Conservation (phyloP, 2,329 filamentous ascomycete species). For the Emergomyces africanus region DNA sequence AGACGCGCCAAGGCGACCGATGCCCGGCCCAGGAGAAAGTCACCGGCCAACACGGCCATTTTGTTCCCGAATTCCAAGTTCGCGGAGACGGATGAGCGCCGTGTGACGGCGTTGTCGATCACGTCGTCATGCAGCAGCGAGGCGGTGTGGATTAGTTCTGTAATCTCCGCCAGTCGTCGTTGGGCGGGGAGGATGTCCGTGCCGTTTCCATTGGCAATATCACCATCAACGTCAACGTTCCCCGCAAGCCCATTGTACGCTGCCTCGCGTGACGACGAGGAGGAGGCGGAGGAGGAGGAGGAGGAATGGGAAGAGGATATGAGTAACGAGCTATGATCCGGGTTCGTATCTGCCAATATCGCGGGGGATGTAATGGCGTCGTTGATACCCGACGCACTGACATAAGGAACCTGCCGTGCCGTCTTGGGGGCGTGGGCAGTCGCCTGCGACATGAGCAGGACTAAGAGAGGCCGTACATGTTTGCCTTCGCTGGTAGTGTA, state of each 20-base stretch:
- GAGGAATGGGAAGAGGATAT: constrained; percentile 24
- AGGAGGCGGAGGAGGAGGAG: constrained; percentile 8
- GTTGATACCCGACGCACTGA: constrained; percentile 37
- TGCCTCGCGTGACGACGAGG: neutral
- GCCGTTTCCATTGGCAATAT: constrained; percentile 23
- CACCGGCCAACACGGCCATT: constrained; percentile 96
- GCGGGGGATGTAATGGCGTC: constrained; percentile 46
- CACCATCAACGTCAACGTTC: neutral
- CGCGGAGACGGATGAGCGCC: constrained; percentile 72
- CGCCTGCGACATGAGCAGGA: constrained; percentile 90
- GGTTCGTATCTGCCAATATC: constrained; percentile 72
- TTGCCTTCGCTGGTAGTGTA: constrained; percentile 96
- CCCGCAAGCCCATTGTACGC: neutral
- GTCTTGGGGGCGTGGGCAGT: constrained; percentile 65
- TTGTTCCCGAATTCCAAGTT: constrained; percentile 98
- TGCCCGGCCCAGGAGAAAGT: constrained; percentile 84
- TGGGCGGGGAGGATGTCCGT: constrained; percentile 75
- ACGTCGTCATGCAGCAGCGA: constrained; percentile 97
- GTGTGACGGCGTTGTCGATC: constrained; percentile 79
- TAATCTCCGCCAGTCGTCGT: constrained; percentile 85
- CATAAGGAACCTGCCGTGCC: constrained; percentile 25
- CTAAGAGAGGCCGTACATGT: constrained; percentile 86
- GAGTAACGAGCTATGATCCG: constrained; percentile 43
- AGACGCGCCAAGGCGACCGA: constrained; percentile 86
- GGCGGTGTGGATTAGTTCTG: constrained; percentile 92